Evolutionary conservation across 306 rosid species (phyloP).

Genomic region (Vachellia pachyceras): DNA sequence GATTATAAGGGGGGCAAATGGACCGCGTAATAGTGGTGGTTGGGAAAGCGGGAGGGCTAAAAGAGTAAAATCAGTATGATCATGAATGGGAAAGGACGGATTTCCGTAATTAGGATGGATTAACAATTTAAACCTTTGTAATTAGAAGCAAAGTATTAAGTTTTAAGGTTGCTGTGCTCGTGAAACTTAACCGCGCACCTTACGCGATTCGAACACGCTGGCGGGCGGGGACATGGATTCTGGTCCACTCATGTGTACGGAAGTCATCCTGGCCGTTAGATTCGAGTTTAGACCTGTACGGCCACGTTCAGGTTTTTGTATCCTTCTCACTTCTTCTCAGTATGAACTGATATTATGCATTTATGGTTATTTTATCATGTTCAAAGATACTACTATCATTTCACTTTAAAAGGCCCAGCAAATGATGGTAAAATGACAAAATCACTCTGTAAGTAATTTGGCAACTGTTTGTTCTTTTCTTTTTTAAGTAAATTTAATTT

Average conservation of each 20-base stretch:
- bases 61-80: not conserved
- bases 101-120: not conserved
- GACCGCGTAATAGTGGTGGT: slow-evolving; percentile 57
- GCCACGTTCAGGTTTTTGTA: not conserved
- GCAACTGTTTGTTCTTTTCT: too few species aligned
- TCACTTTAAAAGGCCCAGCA: too few species aligned
- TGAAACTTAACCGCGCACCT: not conserved
- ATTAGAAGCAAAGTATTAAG: slow-evolving; percentile 21
- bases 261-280: slow-evolving; percentile 19
- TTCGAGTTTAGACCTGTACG: not conserved
- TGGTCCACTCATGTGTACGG: not conserved
- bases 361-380: too few species aligned
- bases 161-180: slow-evolving; percentile 12
- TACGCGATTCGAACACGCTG: slow-evolving; percentile 46
- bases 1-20: slow-evolving; percentile 48
- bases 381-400: too few species aligned
- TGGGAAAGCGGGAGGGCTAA: slow-evolving; percentile 16
- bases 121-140: not conserved
- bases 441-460: too few species aligned
- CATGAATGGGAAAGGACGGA: not conserved
- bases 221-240: not conserved
- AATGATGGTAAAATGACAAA: too few species aligned
- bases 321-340: too few species aligned
- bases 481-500: too few species aligned
- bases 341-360: too few species aligned